Percentiles rank a stretch among this genome's conserved stretches.
phyloP scores from a whole-genome alignment of 176 grass and related monocot genomes.

The Oryza longistaminata region DNA sequence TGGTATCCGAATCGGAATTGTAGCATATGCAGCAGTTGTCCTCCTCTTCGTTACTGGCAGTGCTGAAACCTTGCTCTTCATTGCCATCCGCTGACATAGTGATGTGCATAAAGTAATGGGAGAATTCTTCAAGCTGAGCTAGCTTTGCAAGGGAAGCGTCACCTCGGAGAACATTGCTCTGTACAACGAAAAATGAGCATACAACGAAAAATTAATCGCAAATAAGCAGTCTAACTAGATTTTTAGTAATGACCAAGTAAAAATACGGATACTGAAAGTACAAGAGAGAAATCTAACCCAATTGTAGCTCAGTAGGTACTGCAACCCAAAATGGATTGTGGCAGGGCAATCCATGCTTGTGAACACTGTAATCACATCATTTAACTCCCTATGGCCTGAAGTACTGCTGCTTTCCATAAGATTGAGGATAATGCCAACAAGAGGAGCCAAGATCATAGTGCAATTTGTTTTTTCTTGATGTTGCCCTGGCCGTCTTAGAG shows the following conservation, averaged over 20 bases:
- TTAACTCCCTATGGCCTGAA: constrained; percentile 53
- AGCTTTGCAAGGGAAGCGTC: constrained; percentile 63
- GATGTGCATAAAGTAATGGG: constrained; percentile 52
- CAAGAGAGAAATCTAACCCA: constrained; percentile 63
- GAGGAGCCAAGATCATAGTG: constrained; percentile 83
- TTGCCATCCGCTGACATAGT: constrained; percentile 22
- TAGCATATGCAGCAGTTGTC: constrained; percentile 89
- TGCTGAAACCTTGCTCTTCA: constrained; percentile 14
- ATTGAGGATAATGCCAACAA: constrained; percentile 82
- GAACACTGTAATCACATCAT: constrained; percentile 76
- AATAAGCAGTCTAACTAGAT: background rate
- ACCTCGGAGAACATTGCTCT: constrained; percentile 66
- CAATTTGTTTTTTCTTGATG: constrained; percentile 78
- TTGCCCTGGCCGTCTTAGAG: constrained; percentile 61
- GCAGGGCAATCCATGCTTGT: constrained; percentile 77
- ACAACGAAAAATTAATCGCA: too few species aligned
- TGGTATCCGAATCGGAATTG: constrained; percentile 61
- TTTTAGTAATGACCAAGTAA: background rate
- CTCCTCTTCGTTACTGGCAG: constrained; percentile 45
- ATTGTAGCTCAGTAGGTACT: constrained; percentile 81
- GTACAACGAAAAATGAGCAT: background rate
- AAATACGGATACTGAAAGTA: constrained; percentile 8
- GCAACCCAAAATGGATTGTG: constrained; percentile 74
- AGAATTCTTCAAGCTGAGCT: constrained; percentile 69
- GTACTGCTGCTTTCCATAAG: constrained; percentile 60